Evolutionary conservation across 495 filamentous ascomycete genomes (phyloP).

Genomic region (Penicillium antarcticum): DNA sequence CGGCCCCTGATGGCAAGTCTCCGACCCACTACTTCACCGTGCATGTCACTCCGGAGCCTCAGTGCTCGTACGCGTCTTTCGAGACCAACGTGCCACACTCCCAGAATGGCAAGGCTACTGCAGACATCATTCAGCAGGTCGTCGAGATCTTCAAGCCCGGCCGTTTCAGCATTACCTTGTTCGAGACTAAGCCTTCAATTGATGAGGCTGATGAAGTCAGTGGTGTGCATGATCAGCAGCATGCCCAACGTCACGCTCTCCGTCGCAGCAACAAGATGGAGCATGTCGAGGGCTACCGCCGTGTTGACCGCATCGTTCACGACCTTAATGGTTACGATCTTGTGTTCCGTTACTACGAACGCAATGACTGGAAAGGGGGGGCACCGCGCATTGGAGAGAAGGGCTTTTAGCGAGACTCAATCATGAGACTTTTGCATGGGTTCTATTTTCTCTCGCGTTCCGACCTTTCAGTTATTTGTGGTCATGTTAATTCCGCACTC

Average conservation of each 20-base stretch:
- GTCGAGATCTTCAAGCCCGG: constrained; percentile 94
- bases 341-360: constrained; percentile 94
- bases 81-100: constrained; percentile 97
- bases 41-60: constrained; percentile 95
- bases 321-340: constrained; percentile 97
- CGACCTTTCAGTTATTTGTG: constrained; percentile 17
- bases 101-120: constrained; percentile 82
- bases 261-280: constrained; percentile 71
- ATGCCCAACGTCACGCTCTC: constrained; percentile 42
- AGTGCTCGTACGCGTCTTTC: constrained; percentile 98
- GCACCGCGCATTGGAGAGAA: constrained; percentile 69
- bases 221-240: constrained; percentile 36
- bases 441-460: constrained; percentile 5
- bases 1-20: constrained; percentile 61
- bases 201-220: constrained; percentile 40
- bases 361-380: constrained; percentile 84
- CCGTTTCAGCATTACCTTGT: constrained; percentile 94
- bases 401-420: constrained; percentile 23
- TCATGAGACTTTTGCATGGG: neutral
- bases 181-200: constrained; percentile 72
- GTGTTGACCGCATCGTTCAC: constrained; percentile 93
- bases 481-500: neutral
- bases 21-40: constrained; percentile 96
- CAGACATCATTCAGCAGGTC: constrained; percentile 88
- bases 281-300: constrained; percentile 77